phyloP scores from a whole-genome alignment of 179 eudicot species.

The Nepenthes alata region DNA sequence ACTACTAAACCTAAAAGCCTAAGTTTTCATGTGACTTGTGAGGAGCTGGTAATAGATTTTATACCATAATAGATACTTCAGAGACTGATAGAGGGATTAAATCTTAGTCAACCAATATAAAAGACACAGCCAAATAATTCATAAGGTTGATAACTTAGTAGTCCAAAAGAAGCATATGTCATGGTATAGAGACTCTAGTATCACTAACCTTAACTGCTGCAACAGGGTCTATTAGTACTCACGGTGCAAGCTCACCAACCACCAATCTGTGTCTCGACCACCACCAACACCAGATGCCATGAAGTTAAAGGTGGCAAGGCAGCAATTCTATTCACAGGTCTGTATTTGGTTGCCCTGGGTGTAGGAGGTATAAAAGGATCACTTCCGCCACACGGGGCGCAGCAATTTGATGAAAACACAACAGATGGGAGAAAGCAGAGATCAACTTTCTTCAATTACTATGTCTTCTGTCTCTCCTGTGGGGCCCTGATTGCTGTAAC shows the following conservation, averaged over 20 bases:
- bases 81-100: too few species aligned
- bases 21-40: too few species aligned
- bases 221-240: constrained; percentile 51
- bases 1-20: too few species aligned
- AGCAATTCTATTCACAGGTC: constrained; percentile 28
- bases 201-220: constrained; percentile 5
- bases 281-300: constrained; percentile 10
- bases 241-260: constrained; percentile 22
- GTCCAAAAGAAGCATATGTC: too few species aligned
- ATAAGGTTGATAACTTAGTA: too few species aligned
- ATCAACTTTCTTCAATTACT: constrained; percentile 54
- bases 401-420: constrained; percentile 49
- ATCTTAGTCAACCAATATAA: too few species aligned
- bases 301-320: constrained; percentile 33
- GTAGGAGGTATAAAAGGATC: constrained; percentile 69
- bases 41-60: too few species aligned
- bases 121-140: too few species aligned
- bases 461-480: constrained; percentile 40
- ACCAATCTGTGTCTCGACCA: constrained; percentile 18
- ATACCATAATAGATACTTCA: too few species aligned
- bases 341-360: constrained; percentile 48
- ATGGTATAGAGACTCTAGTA: too few species aligned
- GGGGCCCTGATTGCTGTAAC: constrained; percentile 51
- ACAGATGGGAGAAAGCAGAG: constrained; percentile 32
- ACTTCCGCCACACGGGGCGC: constrained; percentile 65